These are phyloP conservation scores for Xylaria palmicola DNA, from an alignment of 495 filamentous ascomycete species.

Conservation along the genomic window DNA sequence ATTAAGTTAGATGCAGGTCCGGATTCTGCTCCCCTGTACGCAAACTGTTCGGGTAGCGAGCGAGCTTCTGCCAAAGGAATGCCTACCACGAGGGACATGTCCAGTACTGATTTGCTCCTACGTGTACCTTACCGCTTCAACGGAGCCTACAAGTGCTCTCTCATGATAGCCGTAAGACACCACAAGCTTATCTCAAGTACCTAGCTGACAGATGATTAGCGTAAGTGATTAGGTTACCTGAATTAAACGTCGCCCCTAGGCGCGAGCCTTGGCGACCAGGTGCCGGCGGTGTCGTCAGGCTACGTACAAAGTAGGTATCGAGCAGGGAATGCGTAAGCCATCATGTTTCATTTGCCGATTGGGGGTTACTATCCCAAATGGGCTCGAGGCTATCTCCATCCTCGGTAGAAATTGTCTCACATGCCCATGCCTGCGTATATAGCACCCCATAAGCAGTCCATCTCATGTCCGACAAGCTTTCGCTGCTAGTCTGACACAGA, in stretches of 20 bases:
- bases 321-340: background rate
- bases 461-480: background rate
- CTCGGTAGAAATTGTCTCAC: too few relatives aligned
- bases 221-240: too few relatives aligned
- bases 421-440: too few relatives aligned
- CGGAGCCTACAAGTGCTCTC: too few relatives aligned
- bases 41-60: background rate
- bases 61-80: background rate
- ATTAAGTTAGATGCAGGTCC: background rate
- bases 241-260: too few relatives aligned
- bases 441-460: too few relatives aligned
- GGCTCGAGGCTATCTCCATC: too few relatives aligned
- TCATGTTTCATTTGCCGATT: conserved; percentile 4
- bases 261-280: background rate
- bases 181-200: too few relatives aligned
- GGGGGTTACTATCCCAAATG: background rate
- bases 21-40: background rate
- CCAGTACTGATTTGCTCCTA: background rate
- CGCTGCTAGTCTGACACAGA: background rate
- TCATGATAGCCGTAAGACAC: too few relatives aligned
- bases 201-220: too few relatives aligned
- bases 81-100: background rate
- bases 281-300: background rate
- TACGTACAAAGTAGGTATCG: too few relatives aligned
- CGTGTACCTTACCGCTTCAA: too few relatives aligned